phyloP scores from a whole-genome alignment of 805 yeast species.

The Ogataea paradorogensis region DNA sequence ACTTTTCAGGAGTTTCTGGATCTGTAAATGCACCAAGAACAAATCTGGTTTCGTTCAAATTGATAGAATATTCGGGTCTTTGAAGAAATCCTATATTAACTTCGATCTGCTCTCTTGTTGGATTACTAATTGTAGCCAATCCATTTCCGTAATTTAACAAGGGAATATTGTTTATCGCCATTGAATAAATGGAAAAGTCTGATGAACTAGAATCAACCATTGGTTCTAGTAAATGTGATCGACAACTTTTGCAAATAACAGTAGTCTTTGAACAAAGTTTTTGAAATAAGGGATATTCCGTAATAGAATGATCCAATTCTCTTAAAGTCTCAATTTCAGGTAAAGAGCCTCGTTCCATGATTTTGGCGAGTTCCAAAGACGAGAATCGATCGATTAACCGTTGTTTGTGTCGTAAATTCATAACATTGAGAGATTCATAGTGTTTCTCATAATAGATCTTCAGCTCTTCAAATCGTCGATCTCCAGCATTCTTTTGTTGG shows the following conservation, averaged over 20 bases:
- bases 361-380: constrained; percentile 23
- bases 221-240: constrained; percentile 17
- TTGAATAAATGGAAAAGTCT: constrained; percentile 13
- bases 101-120: constrained; percentile 2
- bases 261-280: constrained; percentile 15
- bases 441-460: constrained; percentile 17
- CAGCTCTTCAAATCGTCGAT: constrained; percentile 15
- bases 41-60: background rate
- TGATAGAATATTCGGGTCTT: background rate
- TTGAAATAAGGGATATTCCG: constrained; percentile 21
- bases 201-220: constrained; percentile 20
- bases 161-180: constrained; percentile 26
- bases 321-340: constrained; percentile 4
- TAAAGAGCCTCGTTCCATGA: constrained; percentile 9
- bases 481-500: constrained; percentile 10
- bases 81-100: constrained; percentile 4
- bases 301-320: background rate
- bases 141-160: constrained; percentile 9
- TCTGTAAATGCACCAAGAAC: constrained; percentile 1
- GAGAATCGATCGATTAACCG: constrained; percentile 17
- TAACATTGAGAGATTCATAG: constrained; percentile 15
- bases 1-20: constrained; percentile 3
- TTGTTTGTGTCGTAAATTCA: constrained; percentile 9
- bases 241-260: constrained; percentile 24
- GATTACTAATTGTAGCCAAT: constrained; percentile 1